phyloP scores from a whole-genome alignment of 1,284 basidiomycete species.

The Rhodotorula sp. region DNA sequence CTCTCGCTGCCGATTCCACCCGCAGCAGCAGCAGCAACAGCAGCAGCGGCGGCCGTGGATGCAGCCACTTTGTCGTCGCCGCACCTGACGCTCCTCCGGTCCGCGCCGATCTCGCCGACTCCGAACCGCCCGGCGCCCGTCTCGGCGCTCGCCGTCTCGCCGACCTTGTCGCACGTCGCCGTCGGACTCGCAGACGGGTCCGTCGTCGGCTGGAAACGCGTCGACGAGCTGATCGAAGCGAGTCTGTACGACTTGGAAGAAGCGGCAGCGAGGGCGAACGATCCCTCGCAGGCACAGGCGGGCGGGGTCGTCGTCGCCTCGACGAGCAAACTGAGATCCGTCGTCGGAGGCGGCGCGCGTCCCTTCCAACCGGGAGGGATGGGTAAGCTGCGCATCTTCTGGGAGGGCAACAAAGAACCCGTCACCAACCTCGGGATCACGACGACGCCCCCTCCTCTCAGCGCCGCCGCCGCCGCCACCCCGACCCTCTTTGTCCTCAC shows the following conservation, averaged over 20 bases:
- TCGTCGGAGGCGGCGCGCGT: conserved; percentile 51
- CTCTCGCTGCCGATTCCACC: conserved; percentile 68
- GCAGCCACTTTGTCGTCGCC: neutral
- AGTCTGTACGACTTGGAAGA: conserved; percentile 24
- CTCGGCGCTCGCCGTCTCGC: conserved; percentile 74
- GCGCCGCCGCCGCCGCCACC: conserved; percentile 1
- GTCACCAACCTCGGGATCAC: conserved; percentile 88
- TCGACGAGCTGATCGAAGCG: conserved; percentile 67
- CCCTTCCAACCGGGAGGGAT: conserved; percentile 38
- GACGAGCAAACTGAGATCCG: neutral
- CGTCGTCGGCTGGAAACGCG: conserved; percentile 82
- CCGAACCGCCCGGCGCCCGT: conserved; percentile 68
- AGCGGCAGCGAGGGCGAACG: conserved; percentile 18
- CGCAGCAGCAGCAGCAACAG: neutral
- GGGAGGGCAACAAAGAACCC: conserved; percentile 61
- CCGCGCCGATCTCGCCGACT: conserved; percentile 21
- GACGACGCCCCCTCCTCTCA: conserved; percentile 4
- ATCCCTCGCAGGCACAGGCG: neutral
- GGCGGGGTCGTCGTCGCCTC: neutral
- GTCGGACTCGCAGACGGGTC: conserved; percentile 93
- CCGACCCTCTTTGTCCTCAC: conserved; percentile 75
- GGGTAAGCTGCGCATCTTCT: conserved; percentile 45
- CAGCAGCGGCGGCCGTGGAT: neutral
- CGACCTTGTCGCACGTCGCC: conserved; percentile 78
- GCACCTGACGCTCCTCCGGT: conserved; percentile 61